Conservation (phyloP, 208 protist genomes). For the Porcisia deanei region DNA sequence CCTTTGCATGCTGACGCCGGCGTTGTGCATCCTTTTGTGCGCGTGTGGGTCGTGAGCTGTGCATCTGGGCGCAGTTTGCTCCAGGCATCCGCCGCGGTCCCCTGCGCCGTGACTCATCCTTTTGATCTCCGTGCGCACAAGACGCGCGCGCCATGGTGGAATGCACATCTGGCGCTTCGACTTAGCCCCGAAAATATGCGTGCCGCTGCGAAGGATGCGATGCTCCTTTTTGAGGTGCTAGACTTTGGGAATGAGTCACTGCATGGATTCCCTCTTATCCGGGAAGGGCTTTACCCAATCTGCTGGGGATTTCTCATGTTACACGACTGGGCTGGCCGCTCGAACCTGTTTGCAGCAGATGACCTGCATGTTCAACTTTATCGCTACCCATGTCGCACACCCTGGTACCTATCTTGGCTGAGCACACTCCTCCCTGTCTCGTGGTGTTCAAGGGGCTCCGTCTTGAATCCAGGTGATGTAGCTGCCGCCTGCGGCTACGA, state of each 20-base stretch:
- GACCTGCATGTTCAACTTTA: constrained; percentile 77
- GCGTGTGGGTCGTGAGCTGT: constrained; percentile 77
- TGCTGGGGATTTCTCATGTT: constrained; percentile 86
- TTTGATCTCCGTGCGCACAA: constrained; percentile 70
- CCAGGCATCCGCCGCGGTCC: constrained; percentile 15
- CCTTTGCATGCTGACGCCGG: constrained; percentile 61
- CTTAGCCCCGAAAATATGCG: constrained; percentile 26
- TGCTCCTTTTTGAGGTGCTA: constrained; percentile 84
- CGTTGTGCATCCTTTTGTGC: constrained; percentile 82
- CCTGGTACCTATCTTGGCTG: constrained; percentile 53
- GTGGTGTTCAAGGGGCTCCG: constrained; percentile 29
- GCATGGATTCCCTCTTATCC: constrained; percentile 49
- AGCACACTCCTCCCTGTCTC: constrained; percentile 44
- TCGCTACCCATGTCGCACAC: constrained; percentile 61
- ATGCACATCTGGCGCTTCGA: constrained; percentile 52
- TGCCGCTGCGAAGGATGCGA: constrained; percentile 20
- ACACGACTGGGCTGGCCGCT: constrained; percentile 46
- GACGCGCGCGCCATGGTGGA: constrained; percentile 74
- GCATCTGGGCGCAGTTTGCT: constrained; percentile 57
- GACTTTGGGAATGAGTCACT: constrained; percentile 73
- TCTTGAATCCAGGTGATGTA: constrained; percentile 18
- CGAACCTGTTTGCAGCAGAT: constrained; percentile 24
- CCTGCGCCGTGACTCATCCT: constrained; percentile 69
- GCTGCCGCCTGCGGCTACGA: background rate
- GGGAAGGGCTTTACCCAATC: constrained; percentile 61